Evolutionary conservation across 768 basidiomycete genomes (phyloP).

Genomic region (Mycena crocata): DNA sequence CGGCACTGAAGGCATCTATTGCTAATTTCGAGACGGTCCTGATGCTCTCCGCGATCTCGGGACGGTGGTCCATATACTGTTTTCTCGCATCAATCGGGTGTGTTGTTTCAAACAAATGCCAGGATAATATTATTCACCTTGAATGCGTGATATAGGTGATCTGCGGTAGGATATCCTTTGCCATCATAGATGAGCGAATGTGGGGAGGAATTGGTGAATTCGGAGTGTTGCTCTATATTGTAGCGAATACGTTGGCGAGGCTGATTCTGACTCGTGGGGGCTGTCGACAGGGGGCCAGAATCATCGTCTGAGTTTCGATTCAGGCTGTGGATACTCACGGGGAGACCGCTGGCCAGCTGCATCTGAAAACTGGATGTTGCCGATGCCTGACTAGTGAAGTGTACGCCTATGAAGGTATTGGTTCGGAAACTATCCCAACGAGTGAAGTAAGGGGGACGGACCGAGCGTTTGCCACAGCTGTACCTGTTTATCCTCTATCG

Average conservation of each 20-base stretch:
- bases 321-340: no score
- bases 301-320: no score
- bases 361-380: no score
- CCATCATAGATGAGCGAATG: background rate
- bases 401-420: no score
- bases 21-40: background rate
- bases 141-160: background rate
- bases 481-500: background rate
- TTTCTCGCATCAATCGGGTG: background rate
- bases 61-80: background rate
- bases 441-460: no score
- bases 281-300: no score
- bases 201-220: background rate
- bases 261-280: background rate
- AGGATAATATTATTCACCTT: background rate
- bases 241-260: background rate
- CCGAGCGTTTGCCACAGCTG: background rate
- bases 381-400: no score
- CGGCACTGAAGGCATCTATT: background rate
- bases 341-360: no score
- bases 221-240: background rate
- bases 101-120: background rate
- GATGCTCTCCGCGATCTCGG: background rate
- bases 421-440: no score
- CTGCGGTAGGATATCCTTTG: background rate